Percentiles rank a stretch among this genome's conserved stretches.
phyloP scores from a whole-genome alignment of 2,329 filamentous ascomycete genomes.

The Dothiorella sarmentorum region DNA sequence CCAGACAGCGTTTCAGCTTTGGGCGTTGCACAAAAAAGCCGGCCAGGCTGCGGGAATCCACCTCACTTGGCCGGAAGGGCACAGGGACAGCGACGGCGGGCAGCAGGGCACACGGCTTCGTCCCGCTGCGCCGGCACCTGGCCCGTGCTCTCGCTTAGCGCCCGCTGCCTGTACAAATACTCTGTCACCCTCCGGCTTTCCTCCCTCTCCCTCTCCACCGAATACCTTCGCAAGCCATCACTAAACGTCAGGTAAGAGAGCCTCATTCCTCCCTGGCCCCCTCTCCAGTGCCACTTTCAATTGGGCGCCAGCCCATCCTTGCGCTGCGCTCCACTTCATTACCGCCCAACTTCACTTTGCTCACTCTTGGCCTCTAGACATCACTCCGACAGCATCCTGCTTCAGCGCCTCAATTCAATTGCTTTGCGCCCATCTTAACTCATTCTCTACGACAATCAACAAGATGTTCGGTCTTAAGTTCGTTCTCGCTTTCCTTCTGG shows the following conservation, averaged over 20 bases:
- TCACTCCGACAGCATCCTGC: neutral
- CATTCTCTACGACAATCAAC: slow-evolving; percentile 1
- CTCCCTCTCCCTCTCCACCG: neutral
- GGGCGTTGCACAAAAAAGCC: slow-evolving; percentile 4
- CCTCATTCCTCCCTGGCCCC: neutral
- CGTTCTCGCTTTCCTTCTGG: neutral
- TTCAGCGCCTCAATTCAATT: neutral
- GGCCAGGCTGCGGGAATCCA: neutral
- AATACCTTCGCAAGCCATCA: slow-evolving; percentile 11
- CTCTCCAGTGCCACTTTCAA: neutral
- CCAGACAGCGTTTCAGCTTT: slow-evolving; percentile 7
- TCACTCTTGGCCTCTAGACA: slow-evolving; percentile 4
- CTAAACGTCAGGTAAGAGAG: slow-evolving; percentile 5
- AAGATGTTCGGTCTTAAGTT: slow-evolving; percentile 15
- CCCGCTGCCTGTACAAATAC: slow-evolving; percentile 1
- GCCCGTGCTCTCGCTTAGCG: slow-evolving; percentile 10
- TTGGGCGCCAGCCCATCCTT: neutral
- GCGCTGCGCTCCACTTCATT: neutral
- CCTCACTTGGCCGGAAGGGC: neutral
- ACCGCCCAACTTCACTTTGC: neutral
- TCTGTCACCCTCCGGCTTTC: neutral
- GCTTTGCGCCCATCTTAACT: slow-evolving; percentile 7
- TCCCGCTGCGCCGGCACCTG: neutral
- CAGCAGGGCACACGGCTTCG: too few species aligned
- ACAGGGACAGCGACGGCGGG: too few species aligned